A percentile compares a stretch with the other conserved stretches of the same genome.
Conservation (phyloP, 208 protist genomes). For the Crithidia fasciculata region DNA sequence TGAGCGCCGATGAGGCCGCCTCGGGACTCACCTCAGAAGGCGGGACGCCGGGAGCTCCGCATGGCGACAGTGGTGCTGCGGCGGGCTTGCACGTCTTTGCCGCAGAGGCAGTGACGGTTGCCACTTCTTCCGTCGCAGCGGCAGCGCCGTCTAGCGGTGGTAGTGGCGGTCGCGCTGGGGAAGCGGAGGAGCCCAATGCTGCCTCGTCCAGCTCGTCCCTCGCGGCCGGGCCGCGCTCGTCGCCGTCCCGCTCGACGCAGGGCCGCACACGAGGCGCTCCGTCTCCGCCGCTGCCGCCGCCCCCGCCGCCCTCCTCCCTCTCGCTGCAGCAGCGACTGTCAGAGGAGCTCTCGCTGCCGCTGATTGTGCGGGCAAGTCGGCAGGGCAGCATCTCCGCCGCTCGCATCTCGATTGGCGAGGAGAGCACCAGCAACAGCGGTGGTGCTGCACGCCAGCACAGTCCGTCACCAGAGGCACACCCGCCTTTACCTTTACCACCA, state of each 20-base stretch:
- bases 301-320: no score
- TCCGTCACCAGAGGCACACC: conserved; percentile 7
- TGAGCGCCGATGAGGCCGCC: conserved; percentile 9
- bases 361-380: conserved; percentile 6
- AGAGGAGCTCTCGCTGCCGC: background rate
- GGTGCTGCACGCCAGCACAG: background rate
- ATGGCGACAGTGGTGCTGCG: background rate
- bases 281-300: background rate
- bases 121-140: background rate
- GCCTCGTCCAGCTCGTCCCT: conserved; percentile 3
- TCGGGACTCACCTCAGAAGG: conserved; percentile 1
- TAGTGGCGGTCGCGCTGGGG: background rate
- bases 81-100: background rate
- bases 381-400: conserved; percentile 10
- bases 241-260: background rate
- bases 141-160: background rate
- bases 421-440: background rate
- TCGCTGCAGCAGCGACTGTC: background rate
- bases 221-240: background rate
- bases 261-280: background rate
- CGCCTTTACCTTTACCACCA: background rate
- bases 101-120: background rate
- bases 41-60: background rate
- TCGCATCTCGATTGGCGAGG: background rate
- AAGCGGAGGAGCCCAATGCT: background rate